These are phyloP conservation scores for Cardamine chenopodiifolia DNA, from an alignment of 345 rosid genomes.

Conservation along the genomic window DNA sequence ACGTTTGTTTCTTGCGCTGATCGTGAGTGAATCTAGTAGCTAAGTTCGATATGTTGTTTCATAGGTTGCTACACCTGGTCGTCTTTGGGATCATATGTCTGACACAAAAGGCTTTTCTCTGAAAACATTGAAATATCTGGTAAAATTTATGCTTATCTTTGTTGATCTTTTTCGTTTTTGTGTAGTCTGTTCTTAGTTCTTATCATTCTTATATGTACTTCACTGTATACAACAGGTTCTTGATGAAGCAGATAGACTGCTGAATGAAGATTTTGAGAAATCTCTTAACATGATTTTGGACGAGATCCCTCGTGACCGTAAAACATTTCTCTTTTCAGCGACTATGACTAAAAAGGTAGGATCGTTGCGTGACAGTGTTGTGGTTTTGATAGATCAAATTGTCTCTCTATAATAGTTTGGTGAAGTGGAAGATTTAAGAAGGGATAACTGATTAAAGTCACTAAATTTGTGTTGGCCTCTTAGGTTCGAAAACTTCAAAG, in stretches of 20 bases:
- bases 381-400: background rate
- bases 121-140: slow-evolving; percentile 77
- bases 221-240: slow-evolving; percentile 57
- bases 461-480: slow-evolving; percentile 28
- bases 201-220: background rate
- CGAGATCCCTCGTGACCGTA: slow-evolving; percentile 68
- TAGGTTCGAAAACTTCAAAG: slow-evolving; percentile 93
- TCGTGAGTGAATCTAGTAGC: background rate
- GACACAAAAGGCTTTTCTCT: slow-evolving; percentile 93
- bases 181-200: background rate
- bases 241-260: slow-evolving; percentile 94
- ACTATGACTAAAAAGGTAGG: slow-evolving; percentile 95
- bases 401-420: background rate
- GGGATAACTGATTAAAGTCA: slow-evolving; percentile 29
- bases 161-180: background rate
- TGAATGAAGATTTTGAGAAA: slow-evolving; percentile 95
- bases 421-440: background rate
- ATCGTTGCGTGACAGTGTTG: background rate
- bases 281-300: slow-evolving; percentile 77
- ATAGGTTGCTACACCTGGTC: slow-evolving; percentile 96
- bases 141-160: slow-evolving; percentile 41
- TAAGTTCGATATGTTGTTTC: slow-evolving; percentile 5
- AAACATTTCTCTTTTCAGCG: slow-evolving; percentile 91
- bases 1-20: slow-evolving; percentile 33
- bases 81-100: slow-evolving; percentile 82